Percentiles rank a stretch among this genome's conserved stretches.
Evolutionary conservation across 139 green algal genomes (phyloP).

Genomic region (Pedinophyceae sp.): DNA sequence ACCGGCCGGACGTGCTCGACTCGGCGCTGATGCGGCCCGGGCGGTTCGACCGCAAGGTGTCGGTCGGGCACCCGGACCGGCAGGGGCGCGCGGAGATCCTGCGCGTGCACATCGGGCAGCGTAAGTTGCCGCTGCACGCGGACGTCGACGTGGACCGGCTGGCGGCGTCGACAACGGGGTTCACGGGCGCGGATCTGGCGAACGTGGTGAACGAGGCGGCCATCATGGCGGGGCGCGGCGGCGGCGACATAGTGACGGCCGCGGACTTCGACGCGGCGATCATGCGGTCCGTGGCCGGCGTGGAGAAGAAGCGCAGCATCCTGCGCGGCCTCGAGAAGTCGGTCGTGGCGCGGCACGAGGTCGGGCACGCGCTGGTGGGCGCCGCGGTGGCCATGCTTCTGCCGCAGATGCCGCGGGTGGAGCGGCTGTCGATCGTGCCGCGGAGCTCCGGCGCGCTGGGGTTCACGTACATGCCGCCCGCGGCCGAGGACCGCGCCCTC

Average conservation of each 20-base stretch:
- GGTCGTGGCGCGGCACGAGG: slow-evolving; percentile 73
- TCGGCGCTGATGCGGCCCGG: slow-evolving; percentile 58
- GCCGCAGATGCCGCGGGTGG: slow-evolving; percentile 28
- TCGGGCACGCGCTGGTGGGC: slow-evolving; percentile 72
- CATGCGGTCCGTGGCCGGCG: slow-evolving; percentile 55
- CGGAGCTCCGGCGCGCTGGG: slow-evolving; percentile 62
- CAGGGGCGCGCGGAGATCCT: slow-evolving; percentile 54
- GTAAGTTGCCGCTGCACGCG: slow-evolving; percentile 27
- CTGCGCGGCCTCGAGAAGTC: slow-evolving; percentile 59
- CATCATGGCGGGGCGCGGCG: slow-evolving; percentile 31
- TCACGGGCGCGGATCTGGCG: slow-evolving; percentile 56
- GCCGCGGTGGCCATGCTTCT: slow-evolving; percentile 50
- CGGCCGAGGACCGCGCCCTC: slow-evolving; percentile 60
- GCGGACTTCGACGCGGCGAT: slow-evolving; percentile 62
- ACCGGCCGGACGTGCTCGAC: slow-evolving; percentile 77
- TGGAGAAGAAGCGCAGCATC: slow-evolving; percentile 84
- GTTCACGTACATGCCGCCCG: slow-evolving; percentile 50
- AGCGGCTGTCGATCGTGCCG: slow-evolving; percentile 74
- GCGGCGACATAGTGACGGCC: slow-evolving; percentile 8
- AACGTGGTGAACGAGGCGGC: slow-evolving; percentile 44
- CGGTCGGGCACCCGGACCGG: slow-evolving; percentile 56
- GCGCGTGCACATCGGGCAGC: slow-evolving; percentile 36
- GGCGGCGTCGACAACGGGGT: slow-evolving; percentile 39
- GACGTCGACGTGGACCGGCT: slow-evolving; percentile 20
- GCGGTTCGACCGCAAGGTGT: slow-evolving; percentile 58